These are phyloP conservation scores for Rhizomucor pusillus DNA, from an alignment of 371 early-diverging fungal genomes.

Conservation along the genomic window DNA sequence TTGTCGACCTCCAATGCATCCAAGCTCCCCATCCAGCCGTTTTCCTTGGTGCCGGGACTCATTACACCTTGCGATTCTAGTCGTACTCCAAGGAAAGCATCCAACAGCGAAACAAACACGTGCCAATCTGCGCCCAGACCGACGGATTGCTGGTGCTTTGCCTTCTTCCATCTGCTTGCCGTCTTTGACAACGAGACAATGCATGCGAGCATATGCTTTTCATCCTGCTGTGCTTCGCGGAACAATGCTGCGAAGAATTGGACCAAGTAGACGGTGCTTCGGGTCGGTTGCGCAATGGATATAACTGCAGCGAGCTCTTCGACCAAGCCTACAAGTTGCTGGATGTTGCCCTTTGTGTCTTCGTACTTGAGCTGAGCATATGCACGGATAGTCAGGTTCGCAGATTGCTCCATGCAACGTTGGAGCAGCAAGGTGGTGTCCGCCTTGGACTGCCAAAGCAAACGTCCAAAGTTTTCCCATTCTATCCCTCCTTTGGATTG, in stretches of 20 bases:
- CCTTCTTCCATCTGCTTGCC: constrained; percentile 7
- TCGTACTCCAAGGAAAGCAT: constrained; percentile 9
- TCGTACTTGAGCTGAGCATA: constrained; percentile 3
- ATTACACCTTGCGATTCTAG: constrained; percentile 6
- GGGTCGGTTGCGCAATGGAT: constrained; percentile 10
- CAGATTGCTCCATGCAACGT: constrained; percentile 10
- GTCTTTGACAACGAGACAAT: constrained; percentile 13
- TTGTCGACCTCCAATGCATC: constrained; percentile 6
- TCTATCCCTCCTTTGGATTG: not conserved
- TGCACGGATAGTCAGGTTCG: constrained; percentile 5
- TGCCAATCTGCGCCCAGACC: constrained; percentile 5
- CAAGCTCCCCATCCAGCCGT: not conserved
- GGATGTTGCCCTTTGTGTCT: not conserved
- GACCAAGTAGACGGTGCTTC: constrained; percentile 8
- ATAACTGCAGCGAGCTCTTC: constrained; percentile 21
- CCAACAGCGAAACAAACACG: constrained; percentile 8
- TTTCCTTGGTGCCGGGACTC: constrained; percentile 1
- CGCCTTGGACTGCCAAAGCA: not conserved
- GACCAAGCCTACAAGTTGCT: constrained; percentile 6
- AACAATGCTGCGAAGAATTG: constrained; percentile 9
- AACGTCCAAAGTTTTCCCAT: constrained; percentile 3
- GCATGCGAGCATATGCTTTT: constrained; percentile 8
- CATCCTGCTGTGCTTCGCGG: not conserved
- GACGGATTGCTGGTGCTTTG: not conserved
- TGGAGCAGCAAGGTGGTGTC: constrained; percentile 7